Conservation (phyloP, 1,284 basidiomycete species). For the Malassezia yamatoensis region DNA sequence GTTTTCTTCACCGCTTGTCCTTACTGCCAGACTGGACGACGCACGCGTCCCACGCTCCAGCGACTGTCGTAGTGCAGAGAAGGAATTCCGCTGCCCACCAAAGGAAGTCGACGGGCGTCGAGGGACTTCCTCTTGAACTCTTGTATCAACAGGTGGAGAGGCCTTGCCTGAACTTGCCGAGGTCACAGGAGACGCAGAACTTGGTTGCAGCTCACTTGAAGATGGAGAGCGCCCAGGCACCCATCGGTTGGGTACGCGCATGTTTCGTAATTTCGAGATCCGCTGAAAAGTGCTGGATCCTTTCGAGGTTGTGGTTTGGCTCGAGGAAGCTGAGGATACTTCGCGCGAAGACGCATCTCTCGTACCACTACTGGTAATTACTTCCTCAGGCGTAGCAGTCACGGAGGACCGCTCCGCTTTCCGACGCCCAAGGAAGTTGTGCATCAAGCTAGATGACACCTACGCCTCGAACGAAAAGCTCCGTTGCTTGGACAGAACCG, state of each 20-base stretch:
- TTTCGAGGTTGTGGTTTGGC: slow-evolving; percentile 2
- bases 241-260: not conserved
- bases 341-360: no score
- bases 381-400: not conserved
- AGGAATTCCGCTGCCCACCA: slow-evolving; percentile 4
- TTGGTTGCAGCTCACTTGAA: not conserved
- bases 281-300: not conserved
- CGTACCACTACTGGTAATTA: not conserved
- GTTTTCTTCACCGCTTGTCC: not conserved
- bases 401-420: slow-evolving; percentile 2
- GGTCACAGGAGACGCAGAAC: not conserved
- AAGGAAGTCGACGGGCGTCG: not conserved
- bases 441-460: slow-evolving; percentile 1
- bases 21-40: not conserved
- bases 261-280: slow-evolving; percentile 4
- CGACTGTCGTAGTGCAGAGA: slow-evolving; percentile 9
- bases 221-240: not conserved
- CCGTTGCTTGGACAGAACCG: not conserved
- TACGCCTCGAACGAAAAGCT: not conserved
- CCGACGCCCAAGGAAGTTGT: slow-evolving; percentile 11
- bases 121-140: not conserved
- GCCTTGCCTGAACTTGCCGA: not conserved
- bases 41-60: slow-evolving; percentile 2
- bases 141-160: not conserved
- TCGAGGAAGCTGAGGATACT: no score